Percentiles rank a stretch among this genome's conserved stretches.
Evolutionary conservation across 768 basidiomycete species (phyloP).

Genomic region (Pleurotus citrinopileatus): DNA sequence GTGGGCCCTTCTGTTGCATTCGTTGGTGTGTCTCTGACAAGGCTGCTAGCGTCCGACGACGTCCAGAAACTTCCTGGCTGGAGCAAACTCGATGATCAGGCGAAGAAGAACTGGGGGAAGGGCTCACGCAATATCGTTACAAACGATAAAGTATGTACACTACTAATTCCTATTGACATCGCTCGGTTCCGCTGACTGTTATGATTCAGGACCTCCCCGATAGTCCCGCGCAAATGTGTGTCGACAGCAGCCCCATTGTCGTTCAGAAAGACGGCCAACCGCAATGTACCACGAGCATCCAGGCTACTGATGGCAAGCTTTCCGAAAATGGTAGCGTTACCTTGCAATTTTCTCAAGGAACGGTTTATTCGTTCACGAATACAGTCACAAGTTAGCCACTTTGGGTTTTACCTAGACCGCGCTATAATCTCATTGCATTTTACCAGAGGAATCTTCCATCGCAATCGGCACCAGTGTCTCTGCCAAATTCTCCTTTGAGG

Average conservation of each 20-base stretch:
- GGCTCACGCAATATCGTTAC: slow-evolving; percentile 12
- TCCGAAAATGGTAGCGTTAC: slow-evolving; percentile 8
- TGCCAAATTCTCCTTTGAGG: not conserved
- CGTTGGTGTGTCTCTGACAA: too few relatives aligned
- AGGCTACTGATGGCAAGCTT: slow-evolving; percentile 1
- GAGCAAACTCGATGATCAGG: slow-evolving; percentile 6
- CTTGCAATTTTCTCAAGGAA: slow-evolving; percentile 4
- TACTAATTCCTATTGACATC: not conserved
- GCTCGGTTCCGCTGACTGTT: not conserved
- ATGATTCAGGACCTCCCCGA: not conserved
- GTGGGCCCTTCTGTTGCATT: not conserved
- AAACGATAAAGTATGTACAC: slow-evolving; percentile 1
- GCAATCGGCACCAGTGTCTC: not conserved
- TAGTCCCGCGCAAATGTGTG: not conserved
- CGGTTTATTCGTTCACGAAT: not conserved
- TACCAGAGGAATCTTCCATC: not conserved
- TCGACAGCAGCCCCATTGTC: not conserved
- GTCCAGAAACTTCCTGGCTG: slow-evolving; percentile 9
- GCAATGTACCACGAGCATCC: not conserved
- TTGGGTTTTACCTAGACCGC: not conserved
- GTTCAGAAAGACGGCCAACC: slow-evolving; percentile 4
- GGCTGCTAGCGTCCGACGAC: not conserved
- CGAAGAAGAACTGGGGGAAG: slow-evolving; percentile 10
- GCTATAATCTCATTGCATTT: not conserved
- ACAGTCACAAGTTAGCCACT: not conserved